A percentile compares a stretch with the other conserved stretches of the same genome.
Conservation (phyloP, 148 eudicot genomes). For the Camellia granthamiana region DNA sequence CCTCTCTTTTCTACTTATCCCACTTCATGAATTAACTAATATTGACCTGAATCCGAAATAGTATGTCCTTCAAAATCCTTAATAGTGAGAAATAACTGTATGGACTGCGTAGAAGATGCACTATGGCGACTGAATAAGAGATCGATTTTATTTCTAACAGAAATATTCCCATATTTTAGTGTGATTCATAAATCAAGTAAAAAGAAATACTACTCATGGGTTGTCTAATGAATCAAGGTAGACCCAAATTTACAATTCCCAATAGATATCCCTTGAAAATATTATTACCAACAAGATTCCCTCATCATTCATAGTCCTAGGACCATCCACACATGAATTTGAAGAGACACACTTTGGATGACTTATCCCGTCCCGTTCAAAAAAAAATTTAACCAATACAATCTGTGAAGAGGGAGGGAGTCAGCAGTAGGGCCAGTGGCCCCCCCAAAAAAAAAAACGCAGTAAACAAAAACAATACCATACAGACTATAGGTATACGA, state of each 20-base stretch:
- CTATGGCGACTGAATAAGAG: neutral
- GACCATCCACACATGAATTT: neutral
- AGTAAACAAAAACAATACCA: neutral
- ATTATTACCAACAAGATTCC: neutral
- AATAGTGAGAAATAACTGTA: neutral
- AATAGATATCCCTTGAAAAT: neutral
- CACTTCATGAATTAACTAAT: too few species aligned
- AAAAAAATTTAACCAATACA: neutral
- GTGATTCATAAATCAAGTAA: neutral
- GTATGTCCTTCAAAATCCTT: neutral
- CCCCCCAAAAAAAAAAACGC: too few species aligned
- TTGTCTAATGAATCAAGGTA: neutral
- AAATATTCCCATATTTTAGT: neutral
- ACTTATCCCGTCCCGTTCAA: neutral
- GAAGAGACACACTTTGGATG: neutral
- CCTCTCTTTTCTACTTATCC: too few species aligned
- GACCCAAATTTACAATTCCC: neutral
- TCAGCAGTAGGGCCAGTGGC: too few species aligned
- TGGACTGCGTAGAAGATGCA: neutral
- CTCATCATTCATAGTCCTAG: neutral
- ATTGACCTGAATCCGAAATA: too few species aligned
- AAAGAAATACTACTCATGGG: neutral
- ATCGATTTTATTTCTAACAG: neutral
- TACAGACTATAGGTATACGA: neutral
- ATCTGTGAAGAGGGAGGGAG: neutral